A percentile compares a stretch with the other conserved stretches of the same genome.
phyloP scores from a whole-genome alignment of 1,284 basidiomycete species.

The Sporisorium sorghi region DNA sequence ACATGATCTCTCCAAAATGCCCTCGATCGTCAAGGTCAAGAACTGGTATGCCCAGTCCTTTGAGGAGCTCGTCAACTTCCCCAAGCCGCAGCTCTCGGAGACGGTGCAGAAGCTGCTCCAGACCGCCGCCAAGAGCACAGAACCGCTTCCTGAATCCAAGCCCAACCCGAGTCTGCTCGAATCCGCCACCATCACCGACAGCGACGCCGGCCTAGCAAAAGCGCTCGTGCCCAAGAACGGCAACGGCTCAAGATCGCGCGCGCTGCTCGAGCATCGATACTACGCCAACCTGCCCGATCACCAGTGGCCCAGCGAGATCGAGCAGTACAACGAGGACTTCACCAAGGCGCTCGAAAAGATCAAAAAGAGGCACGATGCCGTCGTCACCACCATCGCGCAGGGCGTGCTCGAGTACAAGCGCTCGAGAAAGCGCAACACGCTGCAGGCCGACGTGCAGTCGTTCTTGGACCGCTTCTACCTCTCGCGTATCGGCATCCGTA shows the following conservation, averaged over 20 bases:
- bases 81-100: slow-evolving; percentile 61
- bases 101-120: slow-evolving; percentile 61
- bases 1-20: slow-evolving; percentile 90
- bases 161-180: slow-evolving; percentile 65
- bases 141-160: slow-evolving; percentile 58
- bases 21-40: slow-evolving; percentile 92
- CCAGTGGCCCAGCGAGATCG: slow-evolving; percentile 88
- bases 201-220: slow-evolving; percentile 32
- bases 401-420: slow-evolving; percentile 78
- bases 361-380: slow-evolving; percentile 95
- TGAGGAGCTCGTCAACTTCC: slow-evolving; percentile 73
- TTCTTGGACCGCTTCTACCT: slow-evolving; percentile 99
- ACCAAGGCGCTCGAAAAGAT: slow-evolving; percentile 88
- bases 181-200: slow-evolving; percentile 51
- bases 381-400: slow-evolving; percentile 91
- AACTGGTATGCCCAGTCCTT: slow-evolving; percentile 99
- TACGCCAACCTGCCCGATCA: slow-evolving; percentile 79
- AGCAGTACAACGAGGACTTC: slow-evolving; percentile 92
- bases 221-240: slow-evolving; percentile 38
- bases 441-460: slow-evolving; percentile 89
- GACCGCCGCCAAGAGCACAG: slow-evolving; percentile 38
- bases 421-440: slow-evolving; percentile 69
- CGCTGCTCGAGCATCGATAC: slow-evolving; percentile 73
- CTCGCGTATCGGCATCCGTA: slow-evolving; percentile 81
- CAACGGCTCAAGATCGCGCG: slow-evolving; percentile 45